phyloP scores from a whole-genome alignment of 768 basidiomycete species.

The Mycena kentingensis region DNA sequence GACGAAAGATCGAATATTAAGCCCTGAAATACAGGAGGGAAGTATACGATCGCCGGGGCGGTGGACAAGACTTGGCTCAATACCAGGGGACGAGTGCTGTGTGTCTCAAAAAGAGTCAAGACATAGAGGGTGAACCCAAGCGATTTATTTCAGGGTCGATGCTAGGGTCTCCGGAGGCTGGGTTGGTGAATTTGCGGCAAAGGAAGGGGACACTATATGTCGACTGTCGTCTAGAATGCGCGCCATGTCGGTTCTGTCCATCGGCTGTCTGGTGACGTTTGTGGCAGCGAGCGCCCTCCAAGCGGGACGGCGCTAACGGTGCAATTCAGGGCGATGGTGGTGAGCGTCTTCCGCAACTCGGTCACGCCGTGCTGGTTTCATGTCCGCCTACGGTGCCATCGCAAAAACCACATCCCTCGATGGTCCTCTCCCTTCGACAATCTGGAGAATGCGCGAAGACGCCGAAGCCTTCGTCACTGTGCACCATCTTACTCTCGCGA shows the following conservation, averaged over 20 bases:
- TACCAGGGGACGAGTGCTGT: too few relatives aligned
- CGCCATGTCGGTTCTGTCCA: not conserved
- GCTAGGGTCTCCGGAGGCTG: too few relatives aligned
- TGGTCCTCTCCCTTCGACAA: slow-evolving; percentile 46
- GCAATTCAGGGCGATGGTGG: too few relatives aligned
- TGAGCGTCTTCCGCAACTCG: not conserved
- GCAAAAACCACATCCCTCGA: slow-evolving; percentile 19
- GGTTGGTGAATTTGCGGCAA: too few relatives aligned
- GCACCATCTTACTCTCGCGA: slow-evolving; percentile 51
- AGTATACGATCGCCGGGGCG: slow-evolving; percentile 5
- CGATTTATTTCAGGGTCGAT: too few relatives aligned
- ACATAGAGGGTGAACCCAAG: too few relatives aligned
- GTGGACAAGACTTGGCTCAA: not conserved
- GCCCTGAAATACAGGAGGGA: slow-evolving; percentile 10
- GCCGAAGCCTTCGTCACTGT: slow-evolving; percentile 41
- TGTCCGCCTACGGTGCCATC: slow-evolving; percentile 79
- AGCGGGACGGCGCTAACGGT: too few relatives aligned
- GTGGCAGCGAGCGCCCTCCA: too few relatives aligned
- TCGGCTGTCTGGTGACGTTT: too few relatives aligned
- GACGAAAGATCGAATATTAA: not conserved
- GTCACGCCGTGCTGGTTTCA: too few relatives aligned
- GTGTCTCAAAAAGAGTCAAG: too few relatives aligned
- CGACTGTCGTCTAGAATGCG: not conserved
- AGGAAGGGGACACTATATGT: too few relatives aligned
- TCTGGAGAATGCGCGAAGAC: slow-evolving; percentile 42